Base-by-base conservation (phyloP, 1,139 yeast species). In the Debaryomyces udenii region DNA sequence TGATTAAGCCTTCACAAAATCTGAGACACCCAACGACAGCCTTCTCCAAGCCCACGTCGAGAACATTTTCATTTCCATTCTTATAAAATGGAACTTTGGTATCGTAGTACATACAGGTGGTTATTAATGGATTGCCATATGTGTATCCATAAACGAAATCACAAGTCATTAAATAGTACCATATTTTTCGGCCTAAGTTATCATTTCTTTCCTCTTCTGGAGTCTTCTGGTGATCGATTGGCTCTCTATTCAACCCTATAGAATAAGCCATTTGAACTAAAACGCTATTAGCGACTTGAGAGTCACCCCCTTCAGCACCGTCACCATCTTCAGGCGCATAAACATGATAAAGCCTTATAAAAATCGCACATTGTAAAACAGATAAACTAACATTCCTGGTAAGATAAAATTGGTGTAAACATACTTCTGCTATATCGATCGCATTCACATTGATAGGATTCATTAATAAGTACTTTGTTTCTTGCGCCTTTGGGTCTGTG, bases 261-360 rank as follows among this genome's bases (percentile, higher is more conserved):
- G 72, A 57, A 35, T 63, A 62, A 0, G 78, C 78, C 61, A 68
- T 69, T 41, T 72, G 69, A 9, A 64, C 52, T 13, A 77, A 44
- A 29, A 72, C 44, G 0, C 74, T 73, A 33, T 58, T 64, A 45
- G 61, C 59, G 1, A 66, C 58, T 34, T 59, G 61, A 0, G 76
- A 62, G 46, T 74, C 79, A 0, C 68, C 70, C 6, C 74, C 74
- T 45, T 70, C 75, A 1, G 68, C 64, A 7, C 67, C 61, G n/a
- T 50, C 53, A 13, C 80, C 79, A 47, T 75, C 80, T 47, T 77
- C 81, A 0, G 81, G 81, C 0, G 81, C 78, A 38, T 53, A 62
- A 14, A 60, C 56, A 27, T 71, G 70, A 46, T 78, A 78, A 11
- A 76, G 57, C 27, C 78, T 60, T 59, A 77, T 63, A 46, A 68